A percentile compares a stretch with the other conserved stretches of the same genome.
phyloP scores from a whole-genome alignment of 208 protist genomes.

The Naegleria lovaniensis region DNA sequence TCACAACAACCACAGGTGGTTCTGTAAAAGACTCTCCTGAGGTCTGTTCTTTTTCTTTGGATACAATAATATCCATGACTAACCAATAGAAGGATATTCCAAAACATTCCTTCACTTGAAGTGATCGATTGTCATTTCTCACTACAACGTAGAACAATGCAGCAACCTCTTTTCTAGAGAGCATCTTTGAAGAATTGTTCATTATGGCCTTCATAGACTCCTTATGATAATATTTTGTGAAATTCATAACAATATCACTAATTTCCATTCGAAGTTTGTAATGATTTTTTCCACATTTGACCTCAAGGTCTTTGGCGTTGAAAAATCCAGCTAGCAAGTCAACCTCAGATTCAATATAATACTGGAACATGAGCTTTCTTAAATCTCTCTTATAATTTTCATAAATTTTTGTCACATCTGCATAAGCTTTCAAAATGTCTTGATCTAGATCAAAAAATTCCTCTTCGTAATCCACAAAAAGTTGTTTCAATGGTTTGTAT shows the following conservation, averaged over 20 bases:
- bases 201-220: neutral
- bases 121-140: neutral
- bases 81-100: neutral
- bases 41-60: no score
- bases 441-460: neutral
- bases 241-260: neutral
- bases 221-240: neutral
- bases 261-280: neutral
- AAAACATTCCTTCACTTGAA: neutral
- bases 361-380: neutral
- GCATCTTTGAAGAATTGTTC: neutral
- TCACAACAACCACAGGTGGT: no score
- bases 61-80: neutral
- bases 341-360: neutral
- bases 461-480: neutral
- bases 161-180: neutral
- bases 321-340: neutral
- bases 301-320: neutral
- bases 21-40: no score
- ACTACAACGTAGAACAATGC: neutral
- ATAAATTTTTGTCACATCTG: neutral
- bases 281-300: neutral
- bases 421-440: neutral
- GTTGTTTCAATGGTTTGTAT: neutral
- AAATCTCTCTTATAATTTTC: neutral